Evolutionary conservation across 2,329 filamentous ascomycete species (phyloP).

Genomic region (Neocatenulostroma microsporum): DNA sequence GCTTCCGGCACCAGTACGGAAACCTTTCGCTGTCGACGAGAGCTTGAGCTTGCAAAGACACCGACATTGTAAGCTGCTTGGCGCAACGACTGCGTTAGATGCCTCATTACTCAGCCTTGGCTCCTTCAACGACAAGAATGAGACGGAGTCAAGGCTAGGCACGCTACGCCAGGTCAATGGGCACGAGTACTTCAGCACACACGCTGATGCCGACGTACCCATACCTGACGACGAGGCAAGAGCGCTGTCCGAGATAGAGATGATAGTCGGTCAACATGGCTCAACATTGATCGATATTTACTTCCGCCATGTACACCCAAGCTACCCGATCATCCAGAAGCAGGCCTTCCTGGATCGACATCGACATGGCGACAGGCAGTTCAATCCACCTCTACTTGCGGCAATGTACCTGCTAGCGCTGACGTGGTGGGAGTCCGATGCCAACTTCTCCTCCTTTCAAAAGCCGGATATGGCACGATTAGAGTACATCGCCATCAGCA

Average conservation of each 20-base stretch:
- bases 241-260: conserved; percentile 65
- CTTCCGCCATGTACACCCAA: conserved; percentile 72
- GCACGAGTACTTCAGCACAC: conserved; percentile 69
- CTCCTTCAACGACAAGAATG: conserved; percentile 71
- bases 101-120: conserved; percentile 75
- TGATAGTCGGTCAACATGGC: conserved; percentile 68
- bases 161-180: conserved; percentile 67
- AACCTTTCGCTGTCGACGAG: conserved; percentile 35
- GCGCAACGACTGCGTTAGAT: conserved; percentile 75
- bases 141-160: conserved; percentile 60
- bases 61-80: conserved; percentile 75
- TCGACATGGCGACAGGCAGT: conserved; percentile 61
- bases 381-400: conserved; percentile 68
- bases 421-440: conserved; percentile 77
- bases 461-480: conserved; percentile 66
- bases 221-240: conserved; percentile 63
- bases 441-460: conserved; percentile 54
- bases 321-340: conserved; percentile 76
- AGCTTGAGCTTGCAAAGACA: conserved; percentile 65
- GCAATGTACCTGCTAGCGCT: conserved; percentile 78
- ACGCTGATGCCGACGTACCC: conserved; percentile 65
- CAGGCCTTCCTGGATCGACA: conserved; percentile 72
- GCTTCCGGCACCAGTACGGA: conserved; percentile 21
- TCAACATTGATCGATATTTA: conserved; percentile 69
- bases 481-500: conserved; percentile 64